Evolutionary conservation across 257 asterid species (phyloP).

Genomic region (Striga asiatica): DNA sequence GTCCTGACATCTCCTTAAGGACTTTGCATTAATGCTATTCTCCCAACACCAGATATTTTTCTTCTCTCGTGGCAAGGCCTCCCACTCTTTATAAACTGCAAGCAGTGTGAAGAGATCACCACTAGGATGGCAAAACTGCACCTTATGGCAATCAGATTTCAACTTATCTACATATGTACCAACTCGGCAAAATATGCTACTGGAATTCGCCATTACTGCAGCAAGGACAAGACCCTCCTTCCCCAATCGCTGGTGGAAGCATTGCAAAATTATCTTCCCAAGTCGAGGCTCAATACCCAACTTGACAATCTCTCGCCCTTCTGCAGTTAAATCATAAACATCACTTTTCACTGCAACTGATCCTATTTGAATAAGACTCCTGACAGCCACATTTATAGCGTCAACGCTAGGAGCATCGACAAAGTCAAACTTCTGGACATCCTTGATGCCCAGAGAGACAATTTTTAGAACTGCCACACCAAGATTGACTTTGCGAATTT

Average conservation of each 20-base stretch:
- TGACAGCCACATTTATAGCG: constrained; percentile 70
- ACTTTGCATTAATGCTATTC: constrained; percentile 83
- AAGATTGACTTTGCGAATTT: constrained; percentile 82
- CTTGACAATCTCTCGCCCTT: constrained; percentile 63
- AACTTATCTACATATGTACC: constrained; percentile 58
- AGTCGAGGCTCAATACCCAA: constrained; percentile 93
- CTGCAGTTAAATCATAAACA: constrained; percentile 39
- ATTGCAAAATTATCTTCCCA: constrained; percentile 66
- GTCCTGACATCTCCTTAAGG: constrained; percentile 85
- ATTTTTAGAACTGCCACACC: constrained; percentile 87
- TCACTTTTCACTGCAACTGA: constrained; percentile 37
- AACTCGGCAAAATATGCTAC: constrained; percentile 86
- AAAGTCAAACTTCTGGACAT: constrained; percentile 63
- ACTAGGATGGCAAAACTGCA: constrained; percentile 70
- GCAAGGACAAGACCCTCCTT: constrained; percentile 89
- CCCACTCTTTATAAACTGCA: constrained; percentile 87
- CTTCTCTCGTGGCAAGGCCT: constrained; percentile 35
- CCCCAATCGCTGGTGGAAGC: constrained; percentile 49
- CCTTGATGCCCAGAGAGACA: constrained; percentile 71
- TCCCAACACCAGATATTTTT: constrained; percentile 89
- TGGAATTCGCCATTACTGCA: constrained; percentile 83
- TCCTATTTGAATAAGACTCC: constrained; percentile 67
- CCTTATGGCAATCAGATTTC: constrained; percentile 79
- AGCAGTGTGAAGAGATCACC: constrained; percentile 94
- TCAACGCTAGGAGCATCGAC: constrained; percentile 66